phyloP scores from a whole-genome alignment of 768 basidiomycete species.

The Lentinula boryana region DNA sequence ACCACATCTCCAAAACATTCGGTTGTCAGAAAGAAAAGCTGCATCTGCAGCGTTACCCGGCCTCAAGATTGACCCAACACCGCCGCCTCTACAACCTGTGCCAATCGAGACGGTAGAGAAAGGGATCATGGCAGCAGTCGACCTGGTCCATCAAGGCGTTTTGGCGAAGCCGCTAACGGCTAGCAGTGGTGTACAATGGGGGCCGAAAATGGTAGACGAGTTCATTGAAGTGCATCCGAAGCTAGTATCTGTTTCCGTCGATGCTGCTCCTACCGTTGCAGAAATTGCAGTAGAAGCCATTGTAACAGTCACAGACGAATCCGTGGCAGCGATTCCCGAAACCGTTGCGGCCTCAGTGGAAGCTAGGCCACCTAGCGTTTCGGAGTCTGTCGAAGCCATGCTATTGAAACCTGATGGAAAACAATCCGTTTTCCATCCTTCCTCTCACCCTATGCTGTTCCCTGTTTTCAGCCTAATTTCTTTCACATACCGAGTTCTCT shows the following conservation, averaged over 20 bases:
- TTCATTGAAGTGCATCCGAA: conserved; percentile 34
- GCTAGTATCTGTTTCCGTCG: conserved; percentile 36
- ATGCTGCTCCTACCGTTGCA: conserved; percentile 43
- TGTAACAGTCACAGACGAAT: conserved; percentile 11
- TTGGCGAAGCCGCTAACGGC: conserved; percentile 30
- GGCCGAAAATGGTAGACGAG: conserved; percentile 27
- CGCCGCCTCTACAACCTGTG: conserved; percentile 11
- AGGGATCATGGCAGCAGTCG: conserved; percentile 43
- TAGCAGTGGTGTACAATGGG: conserved; percentile 29
- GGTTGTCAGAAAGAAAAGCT: conserved; percentile 47
- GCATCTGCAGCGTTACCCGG: conserved; percentile 10
- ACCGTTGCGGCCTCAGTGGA: conserved; percentile 11
- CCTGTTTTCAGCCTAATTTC: conserved; percentile 39
- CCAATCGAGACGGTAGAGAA: conserved; percentile 35
- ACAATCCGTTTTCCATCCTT: conserved; percentile 10
- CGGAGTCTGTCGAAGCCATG: conserved; percentile 28
- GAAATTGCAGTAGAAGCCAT: conserved; percentile 43
- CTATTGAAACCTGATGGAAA: conserved; percentile 9
- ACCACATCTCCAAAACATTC: conserved; percentile 67
- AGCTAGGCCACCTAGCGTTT: conserved; percentile 16
- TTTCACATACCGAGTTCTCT: conserved; percentile 40
- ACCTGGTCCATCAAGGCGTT: conserved; percentile 32
- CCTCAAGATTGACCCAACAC: conserved; percentile 1
- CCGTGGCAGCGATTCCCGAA: conserved; percentile 3
- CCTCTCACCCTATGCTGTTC: conserved; percentile 24